phyloP scores from a whole-genome alignment of 2,329 filamentous ascomycete genomes.

The Pseudogymnoascus sp. region DNA sequence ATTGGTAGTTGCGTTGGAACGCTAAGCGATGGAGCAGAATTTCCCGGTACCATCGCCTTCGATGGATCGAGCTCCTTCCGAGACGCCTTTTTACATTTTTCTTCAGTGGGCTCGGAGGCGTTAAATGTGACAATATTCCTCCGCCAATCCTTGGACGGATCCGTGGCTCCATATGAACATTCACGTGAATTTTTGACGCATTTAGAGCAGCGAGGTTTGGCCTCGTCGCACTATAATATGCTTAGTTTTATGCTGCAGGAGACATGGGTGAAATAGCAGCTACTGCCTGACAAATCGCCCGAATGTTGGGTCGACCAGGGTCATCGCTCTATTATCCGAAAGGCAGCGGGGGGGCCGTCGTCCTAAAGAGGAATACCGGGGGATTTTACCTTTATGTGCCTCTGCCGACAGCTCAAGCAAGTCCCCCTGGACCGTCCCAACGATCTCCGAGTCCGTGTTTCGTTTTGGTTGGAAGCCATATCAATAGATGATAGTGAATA shows the following conservation, averaged over 20 bases:
- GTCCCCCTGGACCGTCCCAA: slow-evolving; percentile 1
- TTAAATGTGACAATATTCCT: neutral
- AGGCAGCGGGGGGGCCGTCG: neutral
- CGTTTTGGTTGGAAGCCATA: neutral
- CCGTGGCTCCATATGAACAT: neutral
- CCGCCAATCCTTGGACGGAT: neutral
- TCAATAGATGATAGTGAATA: neutral
- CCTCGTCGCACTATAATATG: slow-evolving; percentile 2
- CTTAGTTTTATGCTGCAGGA: neutral
- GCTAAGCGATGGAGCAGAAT: neutral
- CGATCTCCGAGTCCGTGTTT: neutral
- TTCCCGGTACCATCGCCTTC: neutral
- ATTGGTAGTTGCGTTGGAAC: neutral
- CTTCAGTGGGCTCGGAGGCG: neutral
- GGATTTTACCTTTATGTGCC: slow-evolving; percentile 2
- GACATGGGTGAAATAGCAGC: neutral
- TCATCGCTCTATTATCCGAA: neutral
- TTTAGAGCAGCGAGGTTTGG: neutral
- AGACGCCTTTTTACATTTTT: neutral
- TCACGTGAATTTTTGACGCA: neutral
- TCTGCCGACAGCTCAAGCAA: neutral
- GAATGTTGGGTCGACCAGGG: neutral
- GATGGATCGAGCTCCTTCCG: neutral
- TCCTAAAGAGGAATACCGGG: neutral
- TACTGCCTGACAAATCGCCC: neutral